Evolutionary conservation across 306 rosid genomes (phyloP), one percentile per base, ranked within the genome.

Genomic region (Hippophae tibetana): DNA sequence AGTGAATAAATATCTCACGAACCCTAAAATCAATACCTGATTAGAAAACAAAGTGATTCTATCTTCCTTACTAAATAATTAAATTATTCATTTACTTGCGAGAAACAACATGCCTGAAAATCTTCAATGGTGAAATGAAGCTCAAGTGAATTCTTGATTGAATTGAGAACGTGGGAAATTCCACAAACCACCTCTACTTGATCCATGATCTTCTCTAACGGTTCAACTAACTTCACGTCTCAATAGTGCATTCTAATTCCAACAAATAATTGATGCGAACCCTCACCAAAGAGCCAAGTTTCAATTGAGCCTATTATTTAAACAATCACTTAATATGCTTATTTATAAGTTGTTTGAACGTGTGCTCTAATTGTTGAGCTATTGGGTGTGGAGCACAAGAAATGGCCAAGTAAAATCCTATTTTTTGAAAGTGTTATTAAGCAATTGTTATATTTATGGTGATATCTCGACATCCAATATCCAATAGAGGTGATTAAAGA

Each of bases 61-160:
- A 1, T 12, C 14, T 49, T 13, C 7, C 7, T 49, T 49, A 12
- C 52, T 3, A 1, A 11, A 12, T 13, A 3, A 4, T 31, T 2
- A 18, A 41, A 53, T 4, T 10, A 11, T 5, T 40, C 13, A 13
- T 9, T 23, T 9, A 5, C 18, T 23, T 54, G 8, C 10, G 57
- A 43, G 52, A 65, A 14, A 38, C 13, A 38, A 14, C 46, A 38
- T 67, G 85, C 99, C 87, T 92, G 99, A 60, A 92, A 93, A 73
- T 92, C 93, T 71, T 92, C 95, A 64, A 92, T 83, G 9, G 96
- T 95, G 31, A 89, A 79, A 70, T 96, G 95, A 56, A 92, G 93
- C 52, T 88, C 96, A 9, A 95, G 11, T 18, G 66, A 71, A 73
- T 92, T 95, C 86, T 88, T 92, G 58, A 92, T 96, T 26, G 96